Conservation (phyloP, 2,329 filamentous ascomycete species). For the Fusarium heterosporum region DNA sequence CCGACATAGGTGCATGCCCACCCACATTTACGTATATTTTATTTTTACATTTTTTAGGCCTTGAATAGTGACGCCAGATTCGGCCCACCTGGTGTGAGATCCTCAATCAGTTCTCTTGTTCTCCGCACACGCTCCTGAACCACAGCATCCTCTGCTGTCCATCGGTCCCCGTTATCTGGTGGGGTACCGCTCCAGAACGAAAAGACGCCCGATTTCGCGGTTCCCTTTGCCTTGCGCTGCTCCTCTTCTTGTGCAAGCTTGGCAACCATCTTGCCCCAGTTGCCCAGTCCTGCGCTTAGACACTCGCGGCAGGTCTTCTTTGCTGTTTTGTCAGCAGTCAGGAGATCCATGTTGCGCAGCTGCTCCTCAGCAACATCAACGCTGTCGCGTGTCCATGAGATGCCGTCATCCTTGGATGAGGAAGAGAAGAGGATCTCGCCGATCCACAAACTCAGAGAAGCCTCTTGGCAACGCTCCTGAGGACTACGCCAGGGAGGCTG, state of each 20-base stretch:
- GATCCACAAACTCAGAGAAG: constrained; percentile 87
- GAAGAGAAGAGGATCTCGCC: constrained; percentile 90
- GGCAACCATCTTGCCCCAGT: constrained; percentile 86
- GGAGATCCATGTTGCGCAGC: constrained; percentile 58
- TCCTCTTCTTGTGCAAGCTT: constrained; percentile 68
- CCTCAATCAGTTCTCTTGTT: constrained; percentile 65
- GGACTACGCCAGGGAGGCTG: constrained; percentile 72
- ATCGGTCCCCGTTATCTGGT: constrained; percentile 57
- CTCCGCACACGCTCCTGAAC: constrained; percentile 64
- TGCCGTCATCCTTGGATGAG: constrained; percentile 71
- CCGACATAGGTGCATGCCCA: constrained; percentile 23
- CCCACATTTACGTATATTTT: background rate
- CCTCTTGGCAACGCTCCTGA: constrained; percentile 82
- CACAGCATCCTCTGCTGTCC: constrained; percentile 67
- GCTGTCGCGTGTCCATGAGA: constrained; percentile 90
- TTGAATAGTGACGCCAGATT: constrained; percentile 55
- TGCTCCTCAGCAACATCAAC: constrained; percentile 83
- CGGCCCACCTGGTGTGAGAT: constrained; percentile 54
- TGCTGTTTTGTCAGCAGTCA: constrained; percentile 45
- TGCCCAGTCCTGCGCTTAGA: constrained; percentile 78
- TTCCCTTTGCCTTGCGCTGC: constrained; percentile 52
- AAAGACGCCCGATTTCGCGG: constrained; percentile 48
- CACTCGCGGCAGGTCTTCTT: constrained; percentile 78
- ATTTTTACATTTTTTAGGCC: constrained; percentile 49
- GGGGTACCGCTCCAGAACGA: constrained; percentile 53